phyloP scores from a whole-genome alignment of 1,139 yeast genomes.

The Hanseniaspora sp. region DNA sequence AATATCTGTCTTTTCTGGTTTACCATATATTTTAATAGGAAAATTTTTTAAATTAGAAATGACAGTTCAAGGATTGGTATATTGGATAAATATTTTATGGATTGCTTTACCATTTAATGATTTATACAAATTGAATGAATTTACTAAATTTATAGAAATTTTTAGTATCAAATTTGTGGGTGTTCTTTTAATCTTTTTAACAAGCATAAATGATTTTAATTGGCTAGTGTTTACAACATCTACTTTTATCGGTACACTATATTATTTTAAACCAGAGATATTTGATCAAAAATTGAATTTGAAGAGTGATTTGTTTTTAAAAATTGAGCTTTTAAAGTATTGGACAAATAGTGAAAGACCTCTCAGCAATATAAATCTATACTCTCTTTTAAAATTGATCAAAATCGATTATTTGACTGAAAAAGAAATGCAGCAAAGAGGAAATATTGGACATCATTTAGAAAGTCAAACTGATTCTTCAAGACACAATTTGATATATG shows the following conservation, averaged over 20 bases:
- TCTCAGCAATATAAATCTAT: constrained; percentile 5
- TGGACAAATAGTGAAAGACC: constrained; percentile 15
- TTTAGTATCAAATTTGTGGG: constrained; percentile 36
- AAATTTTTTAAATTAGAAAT: neutral
- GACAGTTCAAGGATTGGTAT: constrained; percentile 36
- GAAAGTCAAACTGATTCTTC: constrained; percentile 5
- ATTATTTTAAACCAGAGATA: constrained; percentile 35
- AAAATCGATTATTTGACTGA: constrained; percentile 14
- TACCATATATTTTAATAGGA: constrained; percentile 54
- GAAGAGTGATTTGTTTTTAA: constrained; percentile 45
- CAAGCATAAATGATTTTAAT: constrained; percentile 44
- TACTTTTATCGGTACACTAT: constrained; percentile 41
- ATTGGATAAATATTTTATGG: constrained; percentile 47
- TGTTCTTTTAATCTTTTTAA: constrained; percentile 40
- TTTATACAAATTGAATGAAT: constrained; percentile 29
- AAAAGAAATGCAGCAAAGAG: constrained; percentile 7
- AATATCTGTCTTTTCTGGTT: constrained; percentile 58
- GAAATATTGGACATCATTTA: constrained; percentile 1
- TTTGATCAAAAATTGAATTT: constrained; percentile 45
- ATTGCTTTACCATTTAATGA: constrained; percentile 36
- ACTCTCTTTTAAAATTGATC: constrained; percentile 9
- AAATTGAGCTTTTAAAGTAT: constrained; percentile 41
- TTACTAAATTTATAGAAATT: constrained; percentile 43
- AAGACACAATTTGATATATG: neutral
- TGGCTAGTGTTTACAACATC: constrained; percentile 63